Base-by-base conservation (phyloP, 768 basidiomycete species). In the Lentinula detonsa region DNA sequence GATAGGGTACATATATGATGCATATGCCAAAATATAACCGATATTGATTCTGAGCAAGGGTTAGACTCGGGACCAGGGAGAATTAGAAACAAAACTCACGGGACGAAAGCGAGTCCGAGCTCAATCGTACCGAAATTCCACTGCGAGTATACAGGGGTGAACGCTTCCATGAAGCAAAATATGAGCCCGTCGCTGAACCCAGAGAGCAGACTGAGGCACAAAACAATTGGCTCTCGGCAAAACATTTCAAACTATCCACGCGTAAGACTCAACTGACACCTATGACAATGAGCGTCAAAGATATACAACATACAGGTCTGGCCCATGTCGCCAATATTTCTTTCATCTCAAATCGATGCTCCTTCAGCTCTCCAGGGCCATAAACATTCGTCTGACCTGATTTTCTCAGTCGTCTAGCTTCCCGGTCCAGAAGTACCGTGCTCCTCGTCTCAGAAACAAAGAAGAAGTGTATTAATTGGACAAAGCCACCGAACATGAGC, bases 81-180 rank as follows among this genome's bases (percentile, higher is more conserved):
- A 16, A 16, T 40, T 9, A 43, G 1, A 18, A 7, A n/a, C 21
- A n/a, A 23, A 15, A 58, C 61, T 34, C 13, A 62, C 61, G 61
- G 61, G 5, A 62, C 39, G 31, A 62, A 62, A 9, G 61, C 56
- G 16, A 62, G 31, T 18, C 61, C 61, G 40, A 62, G 46, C 18
- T 58, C 42, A 9, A 58, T 45, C 2, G 61, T 62, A 6, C 55
- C 48, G 16, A 62, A 62, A n/a, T 43, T 39, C 61, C 61, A 62
- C 40, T 62, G 61, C 21, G 50, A 34, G 33, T 50, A 62, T n/a
- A 62, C 61, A 16, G 56, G 61, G 16, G 34, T 28, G 15, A 57
- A 62, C 5, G 61, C 56, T 58, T 62, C 61, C 46, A 62, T 48
- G 61, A 62, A 62, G 28, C 55, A 57, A 34, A 62, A 62, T 35